Conservation (phyloP, 2,329 filamentous ascomycete species). For the Acarospora socialis region DNA sequence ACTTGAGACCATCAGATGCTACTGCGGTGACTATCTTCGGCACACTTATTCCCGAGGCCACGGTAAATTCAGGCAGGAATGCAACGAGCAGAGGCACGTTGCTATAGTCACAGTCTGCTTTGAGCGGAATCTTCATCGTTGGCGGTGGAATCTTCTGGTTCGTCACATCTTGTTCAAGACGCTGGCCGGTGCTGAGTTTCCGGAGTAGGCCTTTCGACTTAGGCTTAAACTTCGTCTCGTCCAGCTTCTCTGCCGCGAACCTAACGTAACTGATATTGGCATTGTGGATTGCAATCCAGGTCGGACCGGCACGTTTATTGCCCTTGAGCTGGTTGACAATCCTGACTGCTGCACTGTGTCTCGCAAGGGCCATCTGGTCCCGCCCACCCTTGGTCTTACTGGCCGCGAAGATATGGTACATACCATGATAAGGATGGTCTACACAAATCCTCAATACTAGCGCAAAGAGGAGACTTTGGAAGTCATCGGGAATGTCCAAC, state of each 20-base stretch:
- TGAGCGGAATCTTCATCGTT: conserved; percentile 71
- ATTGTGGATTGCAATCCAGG: conserved; percentile 59
- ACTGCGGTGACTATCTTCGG: conserved; percentile 84
- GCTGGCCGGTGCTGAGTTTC: conserved; percentile 47
- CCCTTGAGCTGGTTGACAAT: conserved; percentile 48
- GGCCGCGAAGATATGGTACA: conserved; percentile 90
- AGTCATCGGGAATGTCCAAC: conserved; percentile 51
- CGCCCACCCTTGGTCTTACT: conserved; percentile 51
- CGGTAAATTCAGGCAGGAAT: conserved; percentile 62
- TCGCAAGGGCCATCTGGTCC: conserved; percentile 60
- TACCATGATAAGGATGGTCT: conserved; percentile 91
- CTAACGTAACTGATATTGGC: conserved; percentile 52
- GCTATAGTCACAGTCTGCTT: conserved; percentile 59
- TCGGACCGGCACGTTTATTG: conserved; percentile 36
- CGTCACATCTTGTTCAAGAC: conserved; percentile 47
- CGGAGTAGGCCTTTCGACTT: conserved; percentile 50
- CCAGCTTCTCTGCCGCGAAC: conserved; percentile 32
- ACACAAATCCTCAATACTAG: conserved; percentile 73
- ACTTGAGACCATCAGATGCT: conserved; percentile 61
- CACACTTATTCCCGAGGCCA: conserved; percentile 80
- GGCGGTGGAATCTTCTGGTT: conserved; percentile 67
- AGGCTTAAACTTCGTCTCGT: conserved; percentile 51
- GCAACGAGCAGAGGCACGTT: conserved; percentile 57
- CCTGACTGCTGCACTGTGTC: conserved; percentile 56
- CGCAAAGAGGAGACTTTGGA: conserved; percentile 60